A percentile compares a stretch with the other conserved stretches of the same genome.
Conservation (phyloP, 148 eudicot species). For the Dianthus caryophyllus region DNA sequence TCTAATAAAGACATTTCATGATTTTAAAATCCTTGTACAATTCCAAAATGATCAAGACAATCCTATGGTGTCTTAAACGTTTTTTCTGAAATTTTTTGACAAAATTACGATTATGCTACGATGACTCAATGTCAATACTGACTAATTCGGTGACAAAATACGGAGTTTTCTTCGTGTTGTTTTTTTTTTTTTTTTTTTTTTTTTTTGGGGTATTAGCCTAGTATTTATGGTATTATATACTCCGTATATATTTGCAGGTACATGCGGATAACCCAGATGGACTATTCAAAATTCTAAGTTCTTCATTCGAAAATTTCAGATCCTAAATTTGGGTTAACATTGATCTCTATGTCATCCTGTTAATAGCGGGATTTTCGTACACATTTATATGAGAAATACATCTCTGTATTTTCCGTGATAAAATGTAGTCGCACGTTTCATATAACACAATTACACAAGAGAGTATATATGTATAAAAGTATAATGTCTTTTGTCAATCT, state of each 20-base stretch:
- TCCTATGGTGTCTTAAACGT: too few species aligned
- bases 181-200: not conserved
- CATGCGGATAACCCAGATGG: conserved; percentile 97
- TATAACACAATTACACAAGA: too few species aligned
- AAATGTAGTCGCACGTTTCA: too few species aligned
- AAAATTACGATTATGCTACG: too few species aligned
- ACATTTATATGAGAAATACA: not conserved
- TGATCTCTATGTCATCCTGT: not conserved
- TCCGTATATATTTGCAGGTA: conserved; percentile 61
- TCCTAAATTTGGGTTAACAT: not conserved
- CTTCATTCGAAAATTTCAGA: conserved; percentile 61
- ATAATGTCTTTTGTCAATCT: too few species aligned
- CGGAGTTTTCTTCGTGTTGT: not conserved
- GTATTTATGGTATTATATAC: not conserved
- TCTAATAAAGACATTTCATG: too few species aligned
- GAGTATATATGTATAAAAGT: too few species aligned
- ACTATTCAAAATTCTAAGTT: conserved; percentile 70
- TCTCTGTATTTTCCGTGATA: too few species aligned
- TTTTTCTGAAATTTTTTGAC: too few species aligned
- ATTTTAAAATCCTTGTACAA: too few species aligned
- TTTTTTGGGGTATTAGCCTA: not conserved
- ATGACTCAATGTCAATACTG: too few species aligned
- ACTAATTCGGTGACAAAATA: not conserved
- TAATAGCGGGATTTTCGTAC: not conserved
- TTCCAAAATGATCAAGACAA: too few species aligned